Evolutionary conservation across 805 yeast genomes (phyloP).

Genomic region (Wickerhamiella cacticola): DNA sequence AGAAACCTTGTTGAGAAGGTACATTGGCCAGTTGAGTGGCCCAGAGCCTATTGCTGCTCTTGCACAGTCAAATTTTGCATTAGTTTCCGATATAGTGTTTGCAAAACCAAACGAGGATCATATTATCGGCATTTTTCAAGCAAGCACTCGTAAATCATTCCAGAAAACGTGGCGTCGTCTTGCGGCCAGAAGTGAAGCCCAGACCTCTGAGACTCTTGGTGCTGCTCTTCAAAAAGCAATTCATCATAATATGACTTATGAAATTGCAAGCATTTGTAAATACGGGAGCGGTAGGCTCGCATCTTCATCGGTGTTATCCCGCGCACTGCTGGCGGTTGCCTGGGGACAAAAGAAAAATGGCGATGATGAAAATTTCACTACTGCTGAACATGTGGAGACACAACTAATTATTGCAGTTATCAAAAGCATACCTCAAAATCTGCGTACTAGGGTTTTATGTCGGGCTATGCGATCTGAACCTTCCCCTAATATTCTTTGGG

Average conservation of each 20-base stretch:
- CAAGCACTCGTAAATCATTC: neutral
- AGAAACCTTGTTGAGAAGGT: constrained; percentile 10
- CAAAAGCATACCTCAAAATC: constrained; percentile 1
- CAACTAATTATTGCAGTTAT: constrained; percentile 13
- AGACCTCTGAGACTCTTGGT: neutral
- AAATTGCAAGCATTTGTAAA: neutral
- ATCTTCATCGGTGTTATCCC: neutral
- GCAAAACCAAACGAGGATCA: neutral
- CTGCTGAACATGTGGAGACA: constrained; percentile 15
- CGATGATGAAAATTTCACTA: constrained; percentile 10
- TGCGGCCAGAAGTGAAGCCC: neutral
- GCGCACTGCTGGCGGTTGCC: constrained; percentile 22
- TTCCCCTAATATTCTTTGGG: constrained; percentile 24
- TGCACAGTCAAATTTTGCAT: neutral
- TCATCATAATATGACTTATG: neutral
- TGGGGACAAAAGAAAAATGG: constrained; percentile 20
- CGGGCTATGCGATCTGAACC: constrained; percentile 10
- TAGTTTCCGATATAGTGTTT: neutral
- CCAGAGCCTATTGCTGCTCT: neutral
- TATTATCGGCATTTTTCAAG: neutral
- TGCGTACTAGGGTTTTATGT: constrained; percentile 11
- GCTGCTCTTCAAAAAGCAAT: neutral
- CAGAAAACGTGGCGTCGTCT: neutral
- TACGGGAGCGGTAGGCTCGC: neutral
- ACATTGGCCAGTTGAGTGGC: constrained; percentile 7